These are phyloP conservation scores for Geotrichum ghanense DNA, from an alignment of 805 yeast species.

Conservation along the genomic window DNA sequence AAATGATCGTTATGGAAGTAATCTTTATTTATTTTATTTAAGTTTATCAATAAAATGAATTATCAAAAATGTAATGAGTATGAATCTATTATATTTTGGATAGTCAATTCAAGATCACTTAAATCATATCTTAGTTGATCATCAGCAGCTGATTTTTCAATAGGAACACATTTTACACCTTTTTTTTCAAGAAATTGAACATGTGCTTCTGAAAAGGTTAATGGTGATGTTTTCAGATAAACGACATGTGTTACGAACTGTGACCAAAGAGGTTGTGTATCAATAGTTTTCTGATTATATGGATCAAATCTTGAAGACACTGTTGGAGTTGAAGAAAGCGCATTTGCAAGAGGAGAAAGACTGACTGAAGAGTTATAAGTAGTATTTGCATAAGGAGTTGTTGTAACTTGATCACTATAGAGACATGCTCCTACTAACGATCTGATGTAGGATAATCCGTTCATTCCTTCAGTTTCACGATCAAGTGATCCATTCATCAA, in stretches of 20 bases:
- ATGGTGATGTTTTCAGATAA: not conserved
- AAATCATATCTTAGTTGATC: not conserved
- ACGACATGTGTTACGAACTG: not conserved
- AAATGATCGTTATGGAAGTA: too few species aligned
- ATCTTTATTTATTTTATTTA: too few species aligned
- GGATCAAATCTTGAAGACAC: not conserved
- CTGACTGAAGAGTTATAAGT: not conserved
- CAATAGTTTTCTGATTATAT: not conserved
- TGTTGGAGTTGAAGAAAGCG: not conserved
- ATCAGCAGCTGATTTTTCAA: not conserved
- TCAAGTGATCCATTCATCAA: constrained; percentile 66
- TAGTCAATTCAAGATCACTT: not conserved
- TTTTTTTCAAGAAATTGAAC: not conserved
- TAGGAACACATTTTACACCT: not conserved
- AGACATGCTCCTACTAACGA: constrained; percentile 44
- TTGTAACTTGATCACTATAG: constrained; percentile 33
- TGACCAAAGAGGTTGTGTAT: constrained; percentile 1
- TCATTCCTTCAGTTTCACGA: constrained; percentile 66
- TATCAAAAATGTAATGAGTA: too few species aligned
- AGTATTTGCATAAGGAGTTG: constrained; percentile 3
- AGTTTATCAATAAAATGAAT: too few species aligned
- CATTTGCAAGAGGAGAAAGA: not conserved
- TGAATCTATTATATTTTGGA: not conserved
- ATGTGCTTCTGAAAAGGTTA: not conserved
- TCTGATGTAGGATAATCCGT: constrained; percentile 46